These are phyloP conservation scores for Colletotrichum scovillei DNA, from an alignment of 2,329 filamentous ascomycete species.

Conservation along the genomic window DNA sequence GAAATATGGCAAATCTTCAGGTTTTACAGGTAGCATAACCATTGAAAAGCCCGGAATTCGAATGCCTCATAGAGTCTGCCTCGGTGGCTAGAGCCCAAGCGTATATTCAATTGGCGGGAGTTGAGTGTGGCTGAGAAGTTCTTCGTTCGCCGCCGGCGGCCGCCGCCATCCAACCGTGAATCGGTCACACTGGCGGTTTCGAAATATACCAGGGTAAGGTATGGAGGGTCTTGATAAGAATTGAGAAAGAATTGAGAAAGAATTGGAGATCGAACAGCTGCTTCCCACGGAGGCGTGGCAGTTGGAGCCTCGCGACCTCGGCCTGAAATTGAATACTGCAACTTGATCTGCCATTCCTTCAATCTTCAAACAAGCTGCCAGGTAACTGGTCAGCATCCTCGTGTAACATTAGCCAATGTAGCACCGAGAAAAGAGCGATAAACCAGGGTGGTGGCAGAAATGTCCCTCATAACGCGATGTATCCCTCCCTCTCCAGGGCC, in stretches of 20 bases:
- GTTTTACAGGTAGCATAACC: not conserved
- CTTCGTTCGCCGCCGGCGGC: not conserved
- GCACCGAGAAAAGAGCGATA: slow-evolving; percentile 23
- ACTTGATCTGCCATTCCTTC: not conserved
- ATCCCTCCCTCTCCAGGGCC: not conserved
- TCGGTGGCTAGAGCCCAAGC: not conserved
- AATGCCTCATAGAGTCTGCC: not conserved
- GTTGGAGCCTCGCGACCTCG: not conserved
- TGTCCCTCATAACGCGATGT: not conserved
- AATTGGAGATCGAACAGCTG: not conserved
- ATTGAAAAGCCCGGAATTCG: not conserved
- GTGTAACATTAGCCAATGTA: not conserved
- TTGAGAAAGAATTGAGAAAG: not conserved
- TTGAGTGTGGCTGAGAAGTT: not conserved
- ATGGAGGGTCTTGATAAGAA: not conserved
- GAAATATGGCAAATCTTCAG: not conserved
- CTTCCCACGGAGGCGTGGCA: not conserved
- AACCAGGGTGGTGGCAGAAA: slow-evolving; percentile 7
- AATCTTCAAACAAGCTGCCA: not conserved
- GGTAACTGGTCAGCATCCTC: not conserved
- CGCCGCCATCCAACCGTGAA: not conserved
- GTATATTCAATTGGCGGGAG: not conserved
- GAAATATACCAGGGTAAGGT: not conserved
- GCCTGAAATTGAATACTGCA: not conserved
- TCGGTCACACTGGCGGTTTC: not conserved